Evolutionary conservation across 2,329 filamentous ascomycete species (phyloP), one percentile per base, ranked within the genome.

Genomic region (Ophiosphaerella narmari): DNA sequence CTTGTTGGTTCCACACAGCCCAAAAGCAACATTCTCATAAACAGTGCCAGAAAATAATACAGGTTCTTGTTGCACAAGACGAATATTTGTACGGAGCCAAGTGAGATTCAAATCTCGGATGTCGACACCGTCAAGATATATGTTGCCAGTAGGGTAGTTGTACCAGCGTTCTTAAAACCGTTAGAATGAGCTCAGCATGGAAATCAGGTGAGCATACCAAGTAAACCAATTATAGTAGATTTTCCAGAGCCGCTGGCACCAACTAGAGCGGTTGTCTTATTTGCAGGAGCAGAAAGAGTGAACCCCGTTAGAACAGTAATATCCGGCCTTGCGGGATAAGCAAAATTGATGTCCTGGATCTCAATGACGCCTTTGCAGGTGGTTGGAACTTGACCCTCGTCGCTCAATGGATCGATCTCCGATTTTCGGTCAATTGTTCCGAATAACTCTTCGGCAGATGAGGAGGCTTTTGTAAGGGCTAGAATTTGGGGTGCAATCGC

Each of bases 191-290:
- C 96, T 31, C 92, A 84, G 74, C 96, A 91, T 1, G 96, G 89
- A 0, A 95, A 77, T 0, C 85, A 82, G 5, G 92, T 18, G 31
- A 36, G 38, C 55, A 36, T 44, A 59, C 58, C 58, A 16, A 66
- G 31, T 18, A 97, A 79, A 8, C 92, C 93, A 26, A 97, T 86
- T 55, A 97, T 91, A 0, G 93, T 97, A 66, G 87, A 92, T 77
- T 97, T 99, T 33, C 94, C 94, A 33, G 89, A 95, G 3, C 94
- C 94, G 18, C 92, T 97, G 0, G 93, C 89, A 47, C 94, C 94
- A 7, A 99, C 94, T 3, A 99, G 78, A 2, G 94, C 94, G 5
- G 92, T 97, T 1, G 89, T 91, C 75, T 96, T 95, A 24, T 91
- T 91, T 4, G 92, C 90, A 5, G 92, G 91, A 29, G 96, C 87